A percentile compares a stretch with the other conserved stretches of the same genome.
Evolutionary conservation across 345 rosid species (phyloP).

Genomic region (Heritiera fomes): DNA sequence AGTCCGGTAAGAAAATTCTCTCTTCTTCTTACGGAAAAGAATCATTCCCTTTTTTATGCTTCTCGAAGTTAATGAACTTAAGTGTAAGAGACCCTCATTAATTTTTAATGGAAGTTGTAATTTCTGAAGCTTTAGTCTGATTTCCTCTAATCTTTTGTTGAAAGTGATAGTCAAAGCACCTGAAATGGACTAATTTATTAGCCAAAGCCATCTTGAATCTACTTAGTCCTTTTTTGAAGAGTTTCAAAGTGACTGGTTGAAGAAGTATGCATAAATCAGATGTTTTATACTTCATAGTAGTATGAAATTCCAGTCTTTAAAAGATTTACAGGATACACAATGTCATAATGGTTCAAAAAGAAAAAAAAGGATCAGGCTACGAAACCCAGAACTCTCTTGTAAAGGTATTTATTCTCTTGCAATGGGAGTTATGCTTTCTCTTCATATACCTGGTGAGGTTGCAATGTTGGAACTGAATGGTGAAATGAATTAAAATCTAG

Average conservation of each 20-base stretch:
- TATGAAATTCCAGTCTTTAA: neutral
- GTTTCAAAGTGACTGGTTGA: neutral
- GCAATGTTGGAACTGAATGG: neutral
- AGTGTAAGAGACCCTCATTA: conserved; percentile 11
- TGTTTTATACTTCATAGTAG: neutral
- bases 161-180: neutral
- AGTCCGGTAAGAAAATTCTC: conserved; percentile 40
- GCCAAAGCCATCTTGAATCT: neutral
- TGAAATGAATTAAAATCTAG: neutral
- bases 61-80: conserved; percentile 11
- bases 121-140: neutral
- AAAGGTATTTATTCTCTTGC: neutral
- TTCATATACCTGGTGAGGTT: neutral
- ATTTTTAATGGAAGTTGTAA: conserved; percentile 10
- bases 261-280: neutral
- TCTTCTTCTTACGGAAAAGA: conserved; percentile 27
- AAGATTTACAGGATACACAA: neutral
- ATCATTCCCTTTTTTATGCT: conserved; percentile 23
- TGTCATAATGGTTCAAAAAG: neutral
- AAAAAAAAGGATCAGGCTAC: neutral
- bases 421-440: neutral
- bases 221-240: neutral
- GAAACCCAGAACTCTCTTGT: neutral
- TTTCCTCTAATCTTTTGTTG: neutral
- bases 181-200: neutral